Conservation (phyloP, 768 basidiomycete species). For the Lactarius quietus region DNA sequence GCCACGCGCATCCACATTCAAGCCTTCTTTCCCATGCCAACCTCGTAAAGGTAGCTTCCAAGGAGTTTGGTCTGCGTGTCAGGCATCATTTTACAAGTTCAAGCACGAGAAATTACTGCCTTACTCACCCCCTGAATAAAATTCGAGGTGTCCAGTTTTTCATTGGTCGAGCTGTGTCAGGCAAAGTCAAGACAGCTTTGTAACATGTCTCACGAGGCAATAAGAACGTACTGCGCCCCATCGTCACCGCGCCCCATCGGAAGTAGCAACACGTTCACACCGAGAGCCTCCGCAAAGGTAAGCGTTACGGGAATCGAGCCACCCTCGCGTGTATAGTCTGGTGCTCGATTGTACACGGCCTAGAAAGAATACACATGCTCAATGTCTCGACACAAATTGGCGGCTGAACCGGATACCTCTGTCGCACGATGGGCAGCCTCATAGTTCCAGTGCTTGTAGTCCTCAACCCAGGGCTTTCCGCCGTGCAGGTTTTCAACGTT, state of each 20-base stretch:
- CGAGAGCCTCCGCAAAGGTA: slow-evolving; percentile 85
- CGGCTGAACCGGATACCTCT: slow-evolving; percentile 42
- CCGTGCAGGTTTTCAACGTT: slow-evolving; percentile 68
- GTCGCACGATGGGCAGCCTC: slow-evolving; percentile 84
- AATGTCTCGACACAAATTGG: slow-evolving; percentile 1
- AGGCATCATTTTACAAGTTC: neutral
- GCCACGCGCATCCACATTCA: neutral
- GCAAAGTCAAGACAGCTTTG: neutral
- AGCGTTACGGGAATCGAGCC: slow-evolving; percentile 93
- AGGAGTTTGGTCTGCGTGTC: slow-evolving; percentile 15
- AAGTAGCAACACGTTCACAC: slow-evolving; percentile 82
- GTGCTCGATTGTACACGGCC: slow-evolving; percentile 64
- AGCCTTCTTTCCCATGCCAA: neutral
- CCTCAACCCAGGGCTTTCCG: slow-evolving; percentile 88
- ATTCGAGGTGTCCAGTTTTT: slow-evolving; percentile 90
- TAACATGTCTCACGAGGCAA: neutral
- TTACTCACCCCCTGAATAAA: slow-evolving; percentile 75
- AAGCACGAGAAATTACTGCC: neutral
- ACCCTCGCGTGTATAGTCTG: slow-evolving; percentile 87
- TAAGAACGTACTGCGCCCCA: slow-evolving; percentile 73
- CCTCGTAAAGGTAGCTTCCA: slow-evolving; percentile 20
- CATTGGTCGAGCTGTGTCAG: slow-evolving; percentile 73
- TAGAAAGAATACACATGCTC: slow-evolving; percentile 19
- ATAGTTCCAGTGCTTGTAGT: slow-evolving; percentile 89
- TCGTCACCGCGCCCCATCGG: slow-evolving; percentile 96